phyloP scores from a whole-genome alignment of 2,329 filamentous ascomycete genomes.

The Xylariaceae sp. region DNA sequence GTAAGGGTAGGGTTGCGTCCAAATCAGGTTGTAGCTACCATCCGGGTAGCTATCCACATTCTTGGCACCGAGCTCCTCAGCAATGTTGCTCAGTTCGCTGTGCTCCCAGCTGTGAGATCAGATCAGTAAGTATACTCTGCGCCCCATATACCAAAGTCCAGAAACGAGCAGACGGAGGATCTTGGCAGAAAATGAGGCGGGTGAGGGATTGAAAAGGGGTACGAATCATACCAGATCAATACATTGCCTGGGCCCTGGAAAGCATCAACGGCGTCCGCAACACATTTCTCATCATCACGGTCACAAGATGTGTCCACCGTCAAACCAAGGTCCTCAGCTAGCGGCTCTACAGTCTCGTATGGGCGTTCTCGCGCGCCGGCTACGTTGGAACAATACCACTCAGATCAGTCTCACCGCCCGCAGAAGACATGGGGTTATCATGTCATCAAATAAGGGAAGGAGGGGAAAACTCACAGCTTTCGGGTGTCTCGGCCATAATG shows the following conservation, averaged over 20 bases:
- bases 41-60: constrained; percentile 48
- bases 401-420: not conserved
- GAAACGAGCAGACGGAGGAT: not conserved
- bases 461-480: constrained; percentile 35
- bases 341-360: constrained; percentile 52
- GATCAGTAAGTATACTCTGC: too few species aligned
- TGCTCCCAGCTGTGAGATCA: too few species aligned
- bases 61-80: constrained; percentile 45
- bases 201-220: not conserved
- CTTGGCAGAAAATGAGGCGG: not conserved
- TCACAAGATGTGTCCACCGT: constrained; percentile 53
- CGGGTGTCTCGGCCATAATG: constrained; percentile 54
- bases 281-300: constrained; percentile 52
- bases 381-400: constrained; percentile 13
- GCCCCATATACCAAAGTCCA: not conserved
- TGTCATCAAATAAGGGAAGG: not conserved
- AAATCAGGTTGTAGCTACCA: constrained; percentile 51
- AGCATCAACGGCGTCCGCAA: constrained; percentile 44
- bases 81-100: constrained; percentile 9
- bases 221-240: constrained; percentile 45
- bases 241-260: constrained; percentile 53
- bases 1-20: constrained; percentile 52
- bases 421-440: not conserved
- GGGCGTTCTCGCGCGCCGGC: constrained; percentile 51
- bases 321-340: constrained; percentile 53